Percentiles rank a stretch among this genome's conserved stretches.
Evolutionary conservation across 108 stramenopile species (phyloP).

Genomic region (Poteriospumella lacustris): DNA sequence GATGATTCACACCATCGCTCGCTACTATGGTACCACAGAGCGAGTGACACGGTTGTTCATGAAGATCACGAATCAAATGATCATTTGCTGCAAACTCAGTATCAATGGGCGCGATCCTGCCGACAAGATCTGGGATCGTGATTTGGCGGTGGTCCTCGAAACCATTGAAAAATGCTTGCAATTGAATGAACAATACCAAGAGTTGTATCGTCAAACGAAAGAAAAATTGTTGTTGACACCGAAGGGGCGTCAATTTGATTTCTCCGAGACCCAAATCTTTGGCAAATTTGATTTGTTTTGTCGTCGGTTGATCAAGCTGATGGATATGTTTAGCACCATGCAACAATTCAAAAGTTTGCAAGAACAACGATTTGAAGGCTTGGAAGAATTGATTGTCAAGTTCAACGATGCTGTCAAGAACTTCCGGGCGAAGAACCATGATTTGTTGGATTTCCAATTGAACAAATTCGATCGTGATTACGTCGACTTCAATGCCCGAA

Average conservation of each 20-base stretch:
- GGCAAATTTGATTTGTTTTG: slow-evolving; percentile 60
- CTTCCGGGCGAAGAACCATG: slow-evolving; percentile 51
- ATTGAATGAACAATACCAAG: slow-evolving; percentile 59
- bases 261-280: slow-evolving; percentile 57
- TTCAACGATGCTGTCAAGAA: slow-evolving; percentile 47
- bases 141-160: slow-evolving; percentile 35
- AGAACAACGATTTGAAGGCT: slow-evolving; percentile 13
- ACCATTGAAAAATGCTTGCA: slow-evolving; percentile 47
- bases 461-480: slow-evolving; percentile 62
- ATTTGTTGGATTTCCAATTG: slow-evolving; percentile 56
- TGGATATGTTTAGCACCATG: slow-evolving; percentile 58
- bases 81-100: slow-evolving; percentile 46
- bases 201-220: slow-evolving; percentile 55
- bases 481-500: slow-evolving; percentile 61
- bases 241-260: slow-evolving; percentile 57
- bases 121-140: slow-evolving; percentile 49
- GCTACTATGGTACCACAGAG: slow-evolving; percentile 60
- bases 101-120: slow-evolving; percentile 42
- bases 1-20: slow-evolving; percentile 59
- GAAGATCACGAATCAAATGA: slow-evolving; percentile 60
- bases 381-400: slow-evolving; percentile 42
- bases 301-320: slow-evolving; percentile 59
- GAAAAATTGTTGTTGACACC: slow-evolving; percentile 52
- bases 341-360: slow-evolving; percentile 46
- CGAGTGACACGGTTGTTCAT: slow-evolving; percentile 59